Base-by-base conservation (phyloP, 164 flowering plant species). In the Aristolochia contorta region DNA sequence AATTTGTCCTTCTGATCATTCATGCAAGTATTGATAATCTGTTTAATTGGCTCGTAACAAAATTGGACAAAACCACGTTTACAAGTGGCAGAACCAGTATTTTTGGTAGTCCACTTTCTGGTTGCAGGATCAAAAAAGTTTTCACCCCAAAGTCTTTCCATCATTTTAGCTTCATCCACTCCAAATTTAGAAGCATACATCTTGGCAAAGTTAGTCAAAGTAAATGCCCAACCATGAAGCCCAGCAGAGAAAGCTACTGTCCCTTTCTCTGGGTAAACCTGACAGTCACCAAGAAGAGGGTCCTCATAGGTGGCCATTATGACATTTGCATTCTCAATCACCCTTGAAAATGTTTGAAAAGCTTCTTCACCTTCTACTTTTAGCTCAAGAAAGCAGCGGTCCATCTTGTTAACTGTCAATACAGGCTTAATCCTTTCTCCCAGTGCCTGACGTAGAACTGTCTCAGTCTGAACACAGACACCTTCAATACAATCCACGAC, bases 121-220 rank as follows among this genome's bases (percentile, higher is more conserved):
- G 73, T 70, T 3, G 69, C 69, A 23, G 69, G 69, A 56, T 70
- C 73, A 54, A 65, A 65, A 56, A 47, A 70, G 24, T 70, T 70
- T 50, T 70, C 73, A 56, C 73, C 69, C 69, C 73, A 70, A 16
- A 70, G 66, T 61, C 69, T 65, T 54, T 70, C 73, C 73, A 70
- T 65, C 73, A 65, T 65, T 55, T 70, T 70, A 5, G 59, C 14
- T 25, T 61, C 66, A 45, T 70, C 69, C 16, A 61, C 69, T 41
- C 69, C 69, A 56, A 66, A 70, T 43, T 70, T 70, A 24, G 70
- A 58, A 5, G 73, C 73, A 58, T 70, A 70, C 73, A 70, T 70
- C 47, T 66, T 70, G 15, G 73, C 73, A 62, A 70, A 70, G 55
- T 70, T 70, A 14, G 68, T 61, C 2, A 70, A 23, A 16, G 69